Evolutionary conservation across 495 filamentous ascomycete genomes (phyloP).

Genomic region (Tuber borchii): DNA sequence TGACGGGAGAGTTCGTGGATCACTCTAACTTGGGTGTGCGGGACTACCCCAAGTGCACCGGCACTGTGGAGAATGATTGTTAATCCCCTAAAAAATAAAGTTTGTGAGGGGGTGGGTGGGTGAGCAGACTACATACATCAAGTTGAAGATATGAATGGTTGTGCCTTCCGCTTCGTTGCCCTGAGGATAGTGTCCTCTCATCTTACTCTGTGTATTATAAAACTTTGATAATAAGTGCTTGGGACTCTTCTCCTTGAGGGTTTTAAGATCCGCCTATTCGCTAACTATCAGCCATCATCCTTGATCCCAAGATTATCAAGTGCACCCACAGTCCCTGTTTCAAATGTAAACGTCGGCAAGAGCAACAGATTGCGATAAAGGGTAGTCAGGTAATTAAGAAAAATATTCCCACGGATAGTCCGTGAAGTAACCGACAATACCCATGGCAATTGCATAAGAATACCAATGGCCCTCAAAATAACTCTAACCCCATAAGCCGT

Average conservation of each 20-base stretch:
- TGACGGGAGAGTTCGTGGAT: slow-evolving; percentile 20
- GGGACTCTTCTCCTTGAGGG: slow-evolving; percentile 22
- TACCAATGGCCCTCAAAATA: slow-evolving; percentile 32
- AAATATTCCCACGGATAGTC: slow-evolving; percentile 25
- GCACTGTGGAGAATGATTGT: slow-evolving; percentile 19
- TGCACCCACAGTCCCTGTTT: neutral
- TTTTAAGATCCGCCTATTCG: slow-evolving; percentile 27
- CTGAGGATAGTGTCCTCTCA: slow-evolving; percentile 24
- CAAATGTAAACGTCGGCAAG: neutral
- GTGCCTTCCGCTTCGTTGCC: slow-evolving; percentile 29
- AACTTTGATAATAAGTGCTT: slow-evolving; percentile 31
- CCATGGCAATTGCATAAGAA: slow-evolving; percentile 29
- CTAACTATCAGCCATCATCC: neutral
- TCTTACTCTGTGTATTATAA: slow-evolving; percentile 23
- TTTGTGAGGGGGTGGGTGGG: too few species aligned
- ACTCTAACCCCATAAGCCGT: slow-evolving; percentile 27
- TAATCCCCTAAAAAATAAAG: neutral
- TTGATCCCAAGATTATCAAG: neutral
- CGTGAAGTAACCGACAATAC: slow-evolving; percentile 27
- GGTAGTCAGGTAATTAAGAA: slow-evolving; percentile 28
- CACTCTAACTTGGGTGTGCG: slow-evolving; percentile 15
- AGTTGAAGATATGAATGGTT: slow-evolving; percentile 37
- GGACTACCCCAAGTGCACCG: slow-evolving; percentile 27
- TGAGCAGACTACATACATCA: slow-evolving; percentile 15
- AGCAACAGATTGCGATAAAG: slow-evolving; percentile 18